These are phyloP conservation scores for Eucalyptus curtisii DNA, from an alignment of 345 rosid species.

Conservation along the genomic window DNA sequence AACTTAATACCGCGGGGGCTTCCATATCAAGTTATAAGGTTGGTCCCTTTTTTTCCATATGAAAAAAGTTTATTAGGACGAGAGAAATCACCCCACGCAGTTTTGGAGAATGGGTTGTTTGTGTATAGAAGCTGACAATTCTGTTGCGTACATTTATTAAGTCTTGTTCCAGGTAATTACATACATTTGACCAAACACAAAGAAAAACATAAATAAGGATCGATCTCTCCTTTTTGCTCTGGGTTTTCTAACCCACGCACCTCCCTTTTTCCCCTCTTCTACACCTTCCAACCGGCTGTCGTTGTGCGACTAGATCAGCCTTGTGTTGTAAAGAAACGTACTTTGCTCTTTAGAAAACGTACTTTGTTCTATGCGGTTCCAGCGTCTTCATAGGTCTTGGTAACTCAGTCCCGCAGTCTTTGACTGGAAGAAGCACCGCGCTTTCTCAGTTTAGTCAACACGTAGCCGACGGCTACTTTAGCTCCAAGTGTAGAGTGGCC, in stretches of 20 bases:
- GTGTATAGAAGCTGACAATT: not conserved
- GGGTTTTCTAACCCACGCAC: not conserved
- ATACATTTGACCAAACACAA: not conserved
- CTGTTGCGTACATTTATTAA: not conserved
- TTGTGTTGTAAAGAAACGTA: not conserved
- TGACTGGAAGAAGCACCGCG: constrained; percentile 28
- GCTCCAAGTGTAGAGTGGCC: constrained; percentile 69
- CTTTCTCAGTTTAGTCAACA: constrained; percentile 63
- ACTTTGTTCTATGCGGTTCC: not conserved
- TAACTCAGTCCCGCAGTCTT: constrained; percentile 7
- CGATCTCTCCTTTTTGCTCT: not conserved
- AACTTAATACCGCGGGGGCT: not conserved
- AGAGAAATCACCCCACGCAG: not conserved
- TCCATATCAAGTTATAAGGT: not conserved
- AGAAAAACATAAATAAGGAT: not conserved
- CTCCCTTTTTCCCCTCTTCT: not conserved
- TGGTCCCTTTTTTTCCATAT: not conserved
- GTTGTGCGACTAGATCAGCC: not conserved
- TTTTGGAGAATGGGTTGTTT: not conserved
- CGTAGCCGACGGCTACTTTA: constrained; percentile 73
- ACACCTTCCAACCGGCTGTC: not conserved
- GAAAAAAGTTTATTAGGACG: not conserved
- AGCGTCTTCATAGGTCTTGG: not conserved
- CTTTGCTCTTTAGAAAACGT: not conserved
- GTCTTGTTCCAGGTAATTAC: not conserved